Evolutionary conservation across 139 green algal species (phyloP), one percentile per base, ranked within the genome.

Genomic region (Haematococcus sp.): DNA sequence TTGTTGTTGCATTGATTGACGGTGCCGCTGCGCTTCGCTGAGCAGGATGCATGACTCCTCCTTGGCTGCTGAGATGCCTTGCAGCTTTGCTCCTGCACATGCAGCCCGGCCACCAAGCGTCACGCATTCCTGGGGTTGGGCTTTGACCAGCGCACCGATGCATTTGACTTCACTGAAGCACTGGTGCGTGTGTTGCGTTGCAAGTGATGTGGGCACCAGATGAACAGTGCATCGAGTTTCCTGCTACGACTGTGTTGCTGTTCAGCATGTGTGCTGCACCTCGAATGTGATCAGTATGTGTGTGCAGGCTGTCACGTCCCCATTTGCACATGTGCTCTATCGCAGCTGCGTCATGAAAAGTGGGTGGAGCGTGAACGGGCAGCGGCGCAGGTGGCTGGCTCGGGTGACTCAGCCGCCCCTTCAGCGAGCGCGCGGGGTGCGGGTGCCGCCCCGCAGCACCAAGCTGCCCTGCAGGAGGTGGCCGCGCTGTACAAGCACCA

Each of bases 141-240:
- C 46, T 97, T 97, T 51, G 43, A 63, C 17, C 89, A 96, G 30
- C 73, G 92, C 3, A 68, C 28, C 0, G 78, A 92, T 17, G 90
- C 92, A 0, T 95, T 95, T 70, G 91, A 95, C 77, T 97, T 97
- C 83, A 93, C 90, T n/a, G 90, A 92, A 11, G 85, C 89, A 0
- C 74, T 95, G 71, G 83, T 91, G 66, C 40, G 85, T 30, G 23
- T 1, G 35, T 63, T 25, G 68, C 27, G 7, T 28, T 30, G 30
- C 17, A 1, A 27, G 20, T 1, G 49, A 25, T 52, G 20, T 2
- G 20, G 40, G 46, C 27, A 20, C 11, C 49, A 17, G 27, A 33
- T 35, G 58, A 28, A 27, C 33, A 35, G n/a, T n/a, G n/a, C n/a
- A n/a, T n/a, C n/a, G n/a, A n/a, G n/a, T n/a, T n/a, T n/a, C n/a